Conservation (phyloP, 352 stramenopile genomes). For the Elongisporangium prolatum region DNA sequence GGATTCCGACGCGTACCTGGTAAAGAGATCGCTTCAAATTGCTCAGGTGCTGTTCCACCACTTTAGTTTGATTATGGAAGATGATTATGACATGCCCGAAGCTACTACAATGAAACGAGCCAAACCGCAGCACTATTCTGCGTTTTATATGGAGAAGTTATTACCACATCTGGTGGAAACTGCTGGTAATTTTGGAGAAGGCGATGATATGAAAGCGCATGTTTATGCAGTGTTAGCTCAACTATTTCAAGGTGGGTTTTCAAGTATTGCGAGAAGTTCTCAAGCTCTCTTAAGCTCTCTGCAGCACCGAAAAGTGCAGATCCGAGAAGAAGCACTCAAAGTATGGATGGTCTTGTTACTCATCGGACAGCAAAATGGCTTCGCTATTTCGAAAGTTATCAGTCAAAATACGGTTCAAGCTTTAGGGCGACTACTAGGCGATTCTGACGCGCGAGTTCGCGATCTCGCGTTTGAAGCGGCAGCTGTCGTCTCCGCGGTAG, state of each 20-base stretch:
- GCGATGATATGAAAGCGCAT: constrained; percentile 37
- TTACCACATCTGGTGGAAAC: constrained; percentile 48
- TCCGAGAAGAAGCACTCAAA: constrained; percentile 56
- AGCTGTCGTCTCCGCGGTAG: constrained; percentile 26
- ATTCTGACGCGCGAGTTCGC: constrained; percentile 38
- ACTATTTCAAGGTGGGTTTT: constrained; percentile 25
- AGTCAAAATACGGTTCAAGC: constrained; percentile 21
- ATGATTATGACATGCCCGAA: constrained; percentile 2
- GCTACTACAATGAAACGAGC: constrained; percentile 3
- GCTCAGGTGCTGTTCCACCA: constrained; percentile 48
- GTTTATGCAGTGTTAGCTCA: constrained; percentile 25
- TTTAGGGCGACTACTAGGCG: constrained; percentile 41
- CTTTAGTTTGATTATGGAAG: constrained; percentile 13
- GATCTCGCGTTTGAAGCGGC: constrained; percentile 39
- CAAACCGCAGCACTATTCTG: not conserved
- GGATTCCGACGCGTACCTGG: constrained; percentile 58
- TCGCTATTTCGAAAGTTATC: constrained; percentile 9
- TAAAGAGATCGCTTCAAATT: constrained; percentile 65
- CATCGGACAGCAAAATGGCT: constrained; percentile 13
- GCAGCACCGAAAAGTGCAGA: constrained; percentile 44
- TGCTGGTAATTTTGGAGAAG: constrained; percentile 48
- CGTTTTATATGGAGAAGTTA: constrained; percentile 36
- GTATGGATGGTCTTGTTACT: constrained; percentile 57
- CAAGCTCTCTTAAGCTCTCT: constrained; percentile 27
- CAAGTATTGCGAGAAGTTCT: constrained; percentile 14